Evolutionary conservation across 2,329 filamentous ascomycete genomes (phyloP).

Genomic region (Taxawa tesnikishii): DNA sequence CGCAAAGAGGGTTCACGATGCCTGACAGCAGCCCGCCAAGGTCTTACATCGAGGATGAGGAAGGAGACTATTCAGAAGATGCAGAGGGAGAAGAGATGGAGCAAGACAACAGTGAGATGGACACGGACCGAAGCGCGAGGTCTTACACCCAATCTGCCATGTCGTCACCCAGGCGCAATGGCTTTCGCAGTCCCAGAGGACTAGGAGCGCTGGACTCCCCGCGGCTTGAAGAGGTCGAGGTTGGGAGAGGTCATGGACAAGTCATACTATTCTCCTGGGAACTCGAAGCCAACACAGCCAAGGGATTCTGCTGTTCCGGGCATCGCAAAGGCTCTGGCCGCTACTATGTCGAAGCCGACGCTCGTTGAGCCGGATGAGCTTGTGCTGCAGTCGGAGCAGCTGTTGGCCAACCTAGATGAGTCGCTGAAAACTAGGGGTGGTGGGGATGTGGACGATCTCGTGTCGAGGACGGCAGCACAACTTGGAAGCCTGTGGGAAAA

Average conservation of each 20-base stretch:
- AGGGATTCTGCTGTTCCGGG: constrained; percentile 53
- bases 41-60: constrained; percentile 15
- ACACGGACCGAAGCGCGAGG: too few relatives aligned
- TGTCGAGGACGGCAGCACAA: constrained; percentile 16
- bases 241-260: constrained; percentile 18
- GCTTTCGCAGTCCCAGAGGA: too few relatives aligned
- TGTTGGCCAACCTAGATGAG: constrained; percentile 37
- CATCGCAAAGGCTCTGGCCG: constrained; percentile 59
- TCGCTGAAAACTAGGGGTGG: constrained; percentile 20
- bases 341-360: constrained; percentile 39
- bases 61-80: neutral
- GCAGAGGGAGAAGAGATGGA: constrained; percentile 27
- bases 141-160: too few relatives aligned
- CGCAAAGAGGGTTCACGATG: constrained; percentile 18
- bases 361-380: constrained; percentile 60
- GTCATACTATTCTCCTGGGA: constrained; percentile 6
- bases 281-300: constrained; percentile 20
- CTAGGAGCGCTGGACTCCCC: too few relatives aligned
- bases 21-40: constrained; percentile 24
- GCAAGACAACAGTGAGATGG: constrained; percentile 1
- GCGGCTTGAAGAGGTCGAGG: constrained; percentile 25
- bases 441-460: constrained; percentile 16
- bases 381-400: constrained; percentile 62
- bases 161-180: constrained; percentile 3
- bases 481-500: constrained; percentile 17